These are phyloP conservation scores for Carallia brachiata DNA, from an alignment of 345 rosid species.

Conservation along the genomic window DNA sequence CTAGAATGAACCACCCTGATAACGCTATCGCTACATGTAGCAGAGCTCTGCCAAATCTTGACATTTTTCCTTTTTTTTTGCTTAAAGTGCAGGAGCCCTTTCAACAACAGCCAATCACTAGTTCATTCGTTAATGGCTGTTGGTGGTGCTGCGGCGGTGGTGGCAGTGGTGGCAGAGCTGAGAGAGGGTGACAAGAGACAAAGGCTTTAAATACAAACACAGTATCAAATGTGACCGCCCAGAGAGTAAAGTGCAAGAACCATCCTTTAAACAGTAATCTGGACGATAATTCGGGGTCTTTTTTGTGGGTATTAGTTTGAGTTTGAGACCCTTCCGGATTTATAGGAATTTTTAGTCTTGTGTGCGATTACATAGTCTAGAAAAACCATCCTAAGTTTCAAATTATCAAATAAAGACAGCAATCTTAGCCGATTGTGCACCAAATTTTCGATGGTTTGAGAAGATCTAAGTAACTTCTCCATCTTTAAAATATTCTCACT, in stretches of 20 bases:
- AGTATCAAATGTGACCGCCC: neutral
- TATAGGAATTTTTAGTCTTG: too few species aligned
- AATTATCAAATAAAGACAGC: too few species aligned
- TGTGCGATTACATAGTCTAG: too few species aligned
- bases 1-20: constrained; percentile 17
- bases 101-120: neutral
- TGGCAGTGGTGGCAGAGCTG: neutral
- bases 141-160: neutral
- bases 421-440: too few species aligned
- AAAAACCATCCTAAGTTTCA: too few species aligned
- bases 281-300: too few species aligned
- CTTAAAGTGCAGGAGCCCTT: neutral
- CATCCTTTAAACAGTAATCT: neutral
- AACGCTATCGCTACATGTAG: constrained; percentile 16
- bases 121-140: neutral
- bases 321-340: too few species aligned
- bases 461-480: too few species aligned
- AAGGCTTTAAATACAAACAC: neutral
- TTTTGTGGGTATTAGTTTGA: too few species aligned
- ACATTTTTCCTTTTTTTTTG: constrained; percentile 21
- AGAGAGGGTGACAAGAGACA: neutral
- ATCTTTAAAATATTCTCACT: too few species aligned
- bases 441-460: too few species aligned
- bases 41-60: constrained; percentile 15
- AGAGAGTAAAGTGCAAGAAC: constrained; percentile 9